These are phyloP conservation scores for Metschnikowia reukaufii DNA, from an alignment of 805 yeast genomes.

Conservation along the genomic window DNA sequence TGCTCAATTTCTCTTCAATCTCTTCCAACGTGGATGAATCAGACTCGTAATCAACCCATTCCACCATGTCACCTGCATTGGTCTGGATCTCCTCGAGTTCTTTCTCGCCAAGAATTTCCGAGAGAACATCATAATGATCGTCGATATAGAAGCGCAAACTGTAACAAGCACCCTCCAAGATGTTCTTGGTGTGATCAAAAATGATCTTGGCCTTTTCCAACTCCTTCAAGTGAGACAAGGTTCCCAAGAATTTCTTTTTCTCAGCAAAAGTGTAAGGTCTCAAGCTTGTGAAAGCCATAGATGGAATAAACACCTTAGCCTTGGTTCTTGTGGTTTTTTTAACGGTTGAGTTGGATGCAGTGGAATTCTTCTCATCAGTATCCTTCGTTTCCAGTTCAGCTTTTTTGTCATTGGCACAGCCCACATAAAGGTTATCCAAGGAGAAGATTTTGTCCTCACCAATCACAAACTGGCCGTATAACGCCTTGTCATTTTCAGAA, in stretches of 20 bases:
- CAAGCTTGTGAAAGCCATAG: constrained; percentile 46
- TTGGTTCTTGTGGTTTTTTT: constrained; percentile 20
- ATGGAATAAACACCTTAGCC: constrained; percentile 34
- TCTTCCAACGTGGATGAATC: constrained; percentile 45
- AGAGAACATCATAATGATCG: constrained; percentile 45
- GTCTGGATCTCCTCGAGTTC: constrained; percentile 31
- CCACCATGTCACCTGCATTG: constrained; percentile 51
- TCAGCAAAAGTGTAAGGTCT: constrained; percentile 37
- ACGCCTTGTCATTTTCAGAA: constrained; percentile 25
- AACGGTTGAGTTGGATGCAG: constrained; percentile 19
- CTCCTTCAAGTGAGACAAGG: constrained; percentile 51
- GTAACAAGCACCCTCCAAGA: constrained; percentile 73
- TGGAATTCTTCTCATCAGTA: constrained; percentile 4
- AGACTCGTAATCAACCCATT: constrained; percentile 78
- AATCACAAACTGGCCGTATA: constrained; percentile 45
- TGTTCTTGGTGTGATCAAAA: constrained; percentile 61
- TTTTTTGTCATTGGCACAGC: constrained; percentile 35
- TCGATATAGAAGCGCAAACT: constrained; percentile 60
- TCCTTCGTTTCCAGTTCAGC: constrained; percentile 16
- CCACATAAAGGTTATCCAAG: constrained; percentile 44
- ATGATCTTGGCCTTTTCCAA: constrained; percentile 55
- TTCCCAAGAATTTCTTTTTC: constrained; percentile 45
- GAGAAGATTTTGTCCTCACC: constrained; percentile 52
- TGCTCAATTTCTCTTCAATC: constrained; percentile 26
- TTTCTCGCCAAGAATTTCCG: constrained; percentile 39